These are phyloP conservation scores for Globisporangium uncinulatum DNA, from an alignment of 352 stramenopile species.

Conservation along the genomic window DNA sequence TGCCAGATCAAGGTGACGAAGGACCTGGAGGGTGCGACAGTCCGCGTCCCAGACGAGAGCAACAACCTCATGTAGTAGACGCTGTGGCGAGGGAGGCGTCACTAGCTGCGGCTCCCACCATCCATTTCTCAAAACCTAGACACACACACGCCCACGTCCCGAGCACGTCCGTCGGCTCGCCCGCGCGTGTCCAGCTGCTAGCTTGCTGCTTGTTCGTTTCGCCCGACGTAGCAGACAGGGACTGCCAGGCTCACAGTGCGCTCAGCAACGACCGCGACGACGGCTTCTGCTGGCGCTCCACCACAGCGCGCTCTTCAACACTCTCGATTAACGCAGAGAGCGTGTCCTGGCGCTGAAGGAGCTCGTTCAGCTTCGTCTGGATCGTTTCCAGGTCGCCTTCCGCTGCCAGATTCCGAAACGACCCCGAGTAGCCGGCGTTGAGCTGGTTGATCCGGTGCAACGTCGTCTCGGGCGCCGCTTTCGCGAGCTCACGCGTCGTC, in stretches of 20 bases:
- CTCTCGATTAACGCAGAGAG: conserved; percentile 35
- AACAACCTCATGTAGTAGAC: conserved; percentile 85
- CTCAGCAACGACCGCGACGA: conserved; percentile 2
- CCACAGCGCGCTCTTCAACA: conserved; percentile 29
- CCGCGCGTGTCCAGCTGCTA: neutral
- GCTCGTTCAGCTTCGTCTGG: conserved; percentile 43
- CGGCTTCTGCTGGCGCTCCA: conserved; percentile 7
- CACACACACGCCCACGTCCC: neutral
- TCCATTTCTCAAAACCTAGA: conserved; percentile 3
- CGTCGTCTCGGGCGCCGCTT: conserved; percentile 38
- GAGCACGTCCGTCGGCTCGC: neutral
- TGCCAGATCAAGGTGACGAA: conserved; percentile 91
- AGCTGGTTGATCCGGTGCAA: conserved; percentile 81
- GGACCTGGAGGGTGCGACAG: conserved; percentile 78
- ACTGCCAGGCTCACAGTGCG: conserved; percentile 2
- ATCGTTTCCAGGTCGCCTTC: conserved; percentile 80
- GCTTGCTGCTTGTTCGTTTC: neutral
- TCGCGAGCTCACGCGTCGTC: conserved; percentile 38
- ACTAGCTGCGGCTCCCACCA: neutral
- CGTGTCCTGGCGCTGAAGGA: conserved; percentile 55
- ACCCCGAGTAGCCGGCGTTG: conserved; percentile 78
- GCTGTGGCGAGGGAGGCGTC: neutral
- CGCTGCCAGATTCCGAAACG: conserved; percentile 59
- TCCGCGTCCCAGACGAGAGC: conserved; percentile 84
- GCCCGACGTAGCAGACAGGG: neutral